Evolutionary conservation across 331 rosid species (phyloP), one percentile per base, ranked within the genome.

Genomic region (Quercus tomentella): DNA sequence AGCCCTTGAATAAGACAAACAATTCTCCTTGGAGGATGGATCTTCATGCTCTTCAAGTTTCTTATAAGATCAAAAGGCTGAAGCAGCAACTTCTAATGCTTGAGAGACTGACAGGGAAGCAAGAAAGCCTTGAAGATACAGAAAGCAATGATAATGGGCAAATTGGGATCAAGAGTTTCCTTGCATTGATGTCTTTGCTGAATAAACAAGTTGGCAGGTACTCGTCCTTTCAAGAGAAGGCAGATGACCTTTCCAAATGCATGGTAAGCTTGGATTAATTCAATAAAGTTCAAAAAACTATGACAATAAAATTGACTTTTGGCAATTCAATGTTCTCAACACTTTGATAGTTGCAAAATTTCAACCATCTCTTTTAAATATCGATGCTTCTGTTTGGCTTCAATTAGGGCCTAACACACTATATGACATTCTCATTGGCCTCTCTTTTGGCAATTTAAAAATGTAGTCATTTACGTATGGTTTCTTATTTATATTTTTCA

Each of bases 31-130:
- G 88, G 90, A 84, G 86, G 84, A 80, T 88, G 85, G 92, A 88
- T 82, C 84, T 88, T 69, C 86, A 86, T 72, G 92, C 90, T 69
- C 84, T 88, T 54, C 90, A 89, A 25, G 90, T 88, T 61, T 82
- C 88, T 54, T 88, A 74, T 86, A 88, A 88, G 88, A 90, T 95
- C 86, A 95, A 95, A 85, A 91, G 98, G 86, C 87, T 95, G 74
- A 95, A 91, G 76, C 98, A 95, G 80, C 97, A 94, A 77, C 94
- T 94, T 77, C 41, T 85, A 80, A 86, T 92, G 86, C 90, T 94
- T 4, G 97, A 94, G 83, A 92, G 91, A 78, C 86, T 94, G 86
- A 74, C 89, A 28, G 98, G 97, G 79, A 92, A 69, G 77, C 91
- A 91, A 82, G 90, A 85, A 56, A 88, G 74, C 35, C 80, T 79